A percentile compares a stretch with the other conserved stretches of the same genome.
Evolutionary conservation across 306 rosid genomes (phyloP).

Genomic region (Malus orientalis): DNA sequence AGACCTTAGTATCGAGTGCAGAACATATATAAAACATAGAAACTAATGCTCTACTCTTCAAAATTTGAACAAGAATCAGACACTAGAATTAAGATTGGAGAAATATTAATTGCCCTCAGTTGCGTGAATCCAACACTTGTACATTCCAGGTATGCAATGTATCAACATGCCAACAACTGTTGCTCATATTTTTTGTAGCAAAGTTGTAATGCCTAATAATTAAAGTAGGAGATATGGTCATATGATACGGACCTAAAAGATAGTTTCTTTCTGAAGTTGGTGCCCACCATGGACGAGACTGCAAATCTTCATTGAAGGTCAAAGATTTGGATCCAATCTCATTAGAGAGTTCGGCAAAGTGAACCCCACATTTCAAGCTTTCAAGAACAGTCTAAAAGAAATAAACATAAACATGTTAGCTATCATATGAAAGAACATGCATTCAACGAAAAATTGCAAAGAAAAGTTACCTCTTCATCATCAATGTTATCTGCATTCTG

Average conservation of each 20-base stretch:
- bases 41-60: background rate
- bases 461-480: slow-evolving; percentile 65
- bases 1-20: background rate
- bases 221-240: background rate
- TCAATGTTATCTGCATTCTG: slow-evolving; percentile 74
- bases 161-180: background rate
- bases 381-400: slow-evolving; percentile 33
- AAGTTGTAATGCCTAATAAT: background rate
- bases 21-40: background rate
- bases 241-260: slow-evolving; percentile 50
- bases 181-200: background rate
- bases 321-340: slow-evolving; percentile 77
- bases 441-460: slow-evolving; percentile 7
- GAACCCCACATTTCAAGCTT: slow-evolving; percentile 62
- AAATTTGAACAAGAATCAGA: too few relatives aligned
- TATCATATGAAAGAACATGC: slow-evolving; percentile 15
- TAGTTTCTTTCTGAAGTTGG: slow-evolving; percentile 82
- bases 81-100: background rate
- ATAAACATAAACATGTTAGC: background rate
- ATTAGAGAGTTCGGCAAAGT: slow-evolving; percentile 74
- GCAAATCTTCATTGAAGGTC: slow-evolving; percentile 85
- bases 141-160: background rate
- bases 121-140: background rate
- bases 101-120: background rate
- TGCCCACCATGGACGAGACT: slow-evolving; percentile 94